Evolutionary conservation across 306 rosid species (phyloP).

Genomic region (Fragaria nilgerrensis): DNA sequence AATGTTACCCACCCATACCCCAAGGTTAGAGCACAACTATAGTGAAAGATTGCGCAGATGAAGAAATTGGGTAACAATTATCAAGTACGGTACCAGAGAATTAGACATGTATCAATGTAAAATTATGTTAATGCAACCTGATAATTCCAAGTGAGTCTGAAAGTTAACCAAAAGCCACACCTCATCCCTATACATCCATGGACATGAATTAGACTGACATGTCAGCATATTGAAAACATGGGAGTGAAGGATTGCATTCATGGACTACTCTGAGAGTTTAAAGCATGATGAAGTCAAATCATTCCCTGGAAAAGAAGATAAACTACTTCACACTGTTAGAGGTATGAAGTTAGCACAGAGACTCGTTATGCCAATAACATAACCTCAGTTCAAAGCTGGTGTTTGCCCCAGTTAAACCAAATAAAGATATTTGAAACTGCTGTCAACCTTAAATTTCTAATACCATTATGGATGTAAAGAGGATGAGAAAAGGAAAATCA

Average conservation of each 20-base stretch:
- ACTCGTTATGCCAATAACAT: neutral
- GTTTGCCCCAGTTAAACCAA: neutral
- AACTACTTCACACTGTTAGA: neutral
- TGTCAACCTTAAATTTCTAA: neutral
- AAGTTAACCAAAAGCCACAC: conserved; percentile 35
- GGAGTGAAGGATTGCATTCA: neutral
- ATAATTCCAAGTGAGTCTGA: conserved; percentile 32
- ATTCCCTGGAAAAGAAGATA: neutral
- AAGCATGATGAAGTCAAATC: conserved; percentile 1
- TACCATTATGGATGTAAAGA: neutral
- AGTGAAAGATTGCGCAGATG: neutral
- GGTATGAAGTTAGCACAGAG: neutral
- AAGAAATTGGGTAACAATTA: neutral
- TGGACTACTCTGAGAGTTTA: conserved; percentile 4
- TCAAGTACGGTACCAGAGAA: neutral
- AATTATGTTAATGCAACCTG: conserved; percentile 21
- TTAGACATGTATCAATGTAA: neutral
- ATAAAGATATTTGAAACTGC: neutral
- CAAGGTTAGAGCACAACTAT: conserved; percentile 7
- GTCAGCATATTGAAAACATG: neutral
- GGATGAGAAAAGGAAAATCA: neutral
- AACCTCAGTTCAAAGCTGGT: neutral
- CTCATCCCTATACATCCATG: conserved; percentile 39
- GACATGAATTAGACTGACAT: conserved; percentile 25
- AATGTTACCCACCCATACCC: neutral